Percentiles rank a stretch among this genome's conserved stretches.
phyloP scores from a whole-genome alignment of 139 green algal species.

The Chlamydomonas eustigma region DNA sequence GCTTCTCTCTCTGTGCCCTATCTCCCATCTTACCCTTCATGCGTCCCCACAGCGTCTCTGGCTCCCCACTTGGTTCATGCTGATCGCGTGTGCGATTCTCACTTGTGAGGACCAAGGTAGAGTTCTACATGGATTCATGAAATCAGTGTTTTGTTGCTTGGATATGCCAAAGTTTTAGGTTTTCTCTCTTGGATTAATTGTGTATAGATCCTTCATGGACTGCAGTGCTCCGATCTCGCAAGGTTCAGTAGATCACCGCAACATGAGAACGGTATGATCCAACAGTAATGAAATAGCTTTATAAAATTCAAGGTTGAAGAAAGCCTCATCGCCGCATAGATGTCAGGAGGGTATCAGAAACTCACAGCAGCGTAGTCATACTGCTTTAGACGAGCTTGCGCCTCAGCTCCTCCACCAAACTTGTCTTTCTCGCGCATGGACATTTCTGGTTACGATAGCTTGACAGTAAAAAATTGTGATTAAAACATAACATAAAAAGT shows the following conservation, averaged over 20 bases:
- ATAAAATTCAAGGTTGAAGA: not conserved
- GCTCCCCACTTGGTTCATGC: constrained; percentile 86
- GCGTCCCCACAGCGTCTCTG: constrained; percentile 78
- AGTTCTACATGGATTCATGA: too few species aligned
- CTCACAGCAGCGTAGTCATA: constrained; percentile 94
- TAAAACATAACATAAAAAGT: too few species aligned
- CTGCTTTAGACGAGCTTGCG: constrained; percentile 82
- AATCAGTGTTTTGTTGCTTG: too few species aligned
- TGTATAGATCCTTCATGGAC: too few species aligned
- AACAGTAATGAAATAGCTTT: too few species aligned
- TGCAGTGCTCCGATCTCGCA: too few species aligned
- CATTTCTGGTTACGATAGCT: too few species aligned
- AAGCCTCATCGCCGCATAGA: not conserved
- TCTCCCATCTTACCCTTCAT: constrained; percentile 91
- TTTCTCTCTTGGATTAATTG: too few species aligned
- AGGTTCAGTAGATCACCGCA: too few species aligned
- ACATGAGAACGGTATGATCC: too few species aligned
- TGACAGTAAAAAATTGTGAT: too few species aligned
- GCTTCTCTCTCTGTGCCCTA: constrained; percentile 43
- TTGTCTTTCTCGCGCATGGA: constrained; percentile 4
- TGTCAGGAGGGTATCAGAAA: not conserved
- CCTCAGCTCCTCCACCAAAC: constrained; percentile 57
- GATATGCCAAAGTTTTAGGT: too few species aligned
- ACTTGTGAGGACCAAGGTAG: constrained; percentile 90
- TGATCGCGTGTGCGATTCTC: constrained; percentile 75